Evolutionary conservation across 2,329 filamentous ascomycete species (phyloP).

Genomic region (Colletotrichum falcatum): DNA sequence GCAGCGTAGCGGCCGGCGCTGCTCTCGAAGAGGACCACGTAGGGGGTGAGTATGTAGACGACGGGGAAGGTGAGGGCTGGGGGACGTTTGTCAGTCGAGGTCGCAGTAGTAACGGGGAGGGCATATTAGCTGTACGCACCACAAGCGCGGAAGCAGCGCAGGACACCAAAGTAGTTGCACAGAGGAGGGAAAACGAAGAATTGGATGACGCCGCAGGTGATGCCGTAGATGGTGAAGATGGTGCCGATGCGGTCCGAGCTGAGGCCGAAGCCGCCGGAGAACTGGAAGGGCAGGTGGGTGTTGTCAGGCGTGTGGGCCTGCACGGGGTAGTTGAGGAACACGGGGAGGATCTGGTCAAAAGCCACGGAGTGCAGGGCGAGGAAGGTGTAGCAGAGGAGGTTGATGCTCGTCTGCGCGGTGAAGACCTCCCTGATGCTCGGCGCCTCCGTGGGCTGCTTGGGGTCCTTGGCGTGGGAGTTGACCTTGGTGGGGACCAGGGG

Average conservation of each 20-base stretch:
- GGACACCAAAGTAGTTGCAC: conserved; percentile 78
- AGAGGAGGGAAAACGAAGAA: conserved; percentile 86
- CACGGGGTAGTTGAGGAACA: conserved; percentile 84
- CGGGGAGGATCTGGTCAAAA: conserved; percentile 88
- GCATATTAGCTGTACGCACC: conserved; percentile 50
- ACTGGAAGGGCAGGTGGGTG: conserved; percentile 79
- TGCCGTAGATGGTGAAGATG: conserved; percentile 86
- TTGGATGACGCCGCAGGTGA: conserved; percentile 84
- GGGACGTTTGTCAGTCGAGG: background rate
- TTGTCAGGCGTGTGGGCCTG: conserved; percentile 68
- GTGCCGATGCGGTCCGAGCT: conserved; percentile 81
- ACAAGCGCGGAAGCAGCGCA: conserved; percentile 78
- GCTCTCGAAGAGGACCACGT: conserved; percentile 73
- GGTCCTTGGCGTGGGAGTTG: conserved; percentile 44
- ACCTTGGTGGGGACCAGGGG: conserved; percentile 60
- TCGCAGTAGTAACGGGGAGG: background rate
- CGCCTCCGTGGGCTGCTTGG: conserved; percentile 34
- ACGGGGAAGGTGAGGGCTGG: conserved; percentile 75
- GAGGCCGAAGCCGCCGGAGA: conserved; percentile 83
- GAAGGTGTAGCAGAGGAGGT: conserved; percentile 82
- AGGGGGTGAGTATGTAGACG: conserved; percentile 85
- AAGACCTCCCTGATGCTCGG: conserved; percentile 73
- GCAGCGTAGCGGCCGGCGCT: conserved; percentile 64
- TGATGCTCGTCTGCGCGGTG: conserved; percentile 78
- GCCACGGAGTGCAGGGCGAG: conserved; percentile 85